Conservation (phyloP, 1,284 basidiomycete species). For the Pseudozyma tsukubaensis region DNA sequence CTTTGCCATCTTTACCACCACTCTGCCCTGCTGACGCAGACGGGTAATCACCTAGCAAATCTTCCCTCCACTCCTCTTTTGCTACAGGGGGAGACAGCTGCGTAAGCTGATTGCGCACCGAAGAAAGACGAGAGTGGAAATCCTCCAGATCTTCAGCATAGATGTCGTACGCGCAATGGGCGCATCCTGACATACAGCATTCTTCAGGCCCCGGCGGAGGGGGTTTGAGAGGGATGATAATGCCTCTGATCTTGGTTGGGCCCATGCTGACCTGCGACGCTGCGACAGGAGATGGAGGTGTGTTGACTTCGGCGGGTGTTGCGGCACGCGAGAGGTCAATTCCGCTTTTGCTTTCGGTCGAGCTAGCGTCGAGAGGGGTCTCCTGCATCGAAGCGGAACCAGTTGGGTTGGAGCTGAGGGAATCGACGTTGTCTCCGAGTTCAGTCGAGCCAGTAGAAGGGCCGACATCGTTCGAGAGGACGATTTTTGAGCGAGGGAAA, state of each 20-base stretch:
- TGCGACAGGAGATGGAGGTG: not conserved
- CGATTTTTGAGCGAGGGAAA: slow-evolving; percentile 38
- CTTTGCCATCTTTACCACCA: slow-evolving; percentile 2
- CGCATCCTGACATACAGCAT: slow-evolving; percentile 92
- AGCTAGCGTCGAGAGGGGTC: slow-evolving; percentile 79
- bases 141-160: slow-evolving; percentile 81
- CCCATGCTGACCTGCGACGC: slow-evolving; percentile 19
- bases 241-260: slow-evolving; percentile 37
- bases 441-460: slow-evolving; percentile 5
- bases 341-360: slow-evolving; percentile 79
- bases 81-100: slow-evolving; percentile 72
- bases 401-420: slow-evolving; percentile 22
- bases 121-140: slow-evolving; percentile 75
- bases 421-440: slow-evolving; percentile 37
- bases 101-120: slow-evolving; percentile 73
- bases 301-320: slow-evolving; percentile 21
- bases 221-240: slow-evolving; percentile 55
- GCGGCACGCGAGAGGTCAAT: slow-evolving; percentile 13
- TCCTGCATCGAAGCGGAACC: slow-evolving; percentile 75
- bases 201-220: slow-evolving; percentile 70
- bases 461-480: slow-evolving; percentile 8
- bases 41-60: slow-evolving; percentile 69
- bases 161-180: slow-evolving; percentile 86
- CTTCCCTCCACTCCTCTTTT: slow-evolving; percentile 76
- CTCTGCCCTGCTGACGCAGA: slow-evolving; percentile 3